Evolutionary conservation across 192 early-diverging fungal genomes (phyloP), one percentile per base, ranked within the genome.

Genomic region (Coemansia sp.): DNA sequence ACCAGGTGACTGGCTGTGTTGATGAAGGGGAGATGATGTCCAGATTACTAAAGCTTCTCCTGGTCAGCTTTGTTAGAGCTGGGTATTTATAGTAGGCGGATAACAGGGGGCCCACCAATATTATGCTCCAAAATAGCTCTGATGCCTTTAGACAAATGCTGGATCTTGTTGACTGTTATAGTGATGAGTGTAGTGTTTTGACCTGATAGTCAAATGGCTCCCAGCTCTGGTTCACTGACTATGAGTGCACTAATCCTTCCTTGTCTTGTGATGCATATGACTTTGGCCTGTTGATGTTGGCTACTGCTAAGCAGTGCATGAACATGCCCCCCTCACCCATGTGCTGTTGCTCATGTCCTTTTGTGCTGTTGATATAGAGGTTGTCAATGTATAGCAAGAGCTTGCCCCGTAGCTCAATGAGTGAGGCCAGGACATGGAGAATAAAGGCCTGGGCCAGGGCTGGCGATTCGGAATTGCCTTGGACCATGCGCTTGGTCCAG

Each of bases 321-420:
- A 67, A 14, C 1, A 31, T 3, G 0, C 51, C 52, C 7, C 55
- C 14, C 1, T 60, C 52, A 1, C 13, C 3, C 1, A 67, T 35
- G 29, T 67, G 65, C 19, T 40, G 6, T 8, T 18, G 11, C 16
- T n/a, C 3, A 20, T 60, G 7, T 0, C 38, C 57, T 0, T n/a
- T 48, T 0, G 29, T 54, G 12, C 17, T 21, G 21, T 60, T 60
- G 2, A 67, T 16, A 13, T 67, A 67, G 1, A 67, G 37, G n/a
- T 67, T 67, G 49, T 67, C 57, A n/a, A 67, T 60, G 25, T 67
- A 67, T 2, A 54, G 17, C 8, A 60, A 28, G 0, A 60, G 12
- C 13, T 59, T 54, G 12, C 47, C 40, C 0, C n/a, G 18, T 27
- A 60, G 27, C 8, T 22, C 1, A 12, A 28, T 14, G 0, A 40